A percentile compares a stretch with the other conserved stretches of the same genome.
Evolutionary conservation across 345 rosid genomes (phyloP).

Genomic region (Melaleuca quinquenervia): DNA sequence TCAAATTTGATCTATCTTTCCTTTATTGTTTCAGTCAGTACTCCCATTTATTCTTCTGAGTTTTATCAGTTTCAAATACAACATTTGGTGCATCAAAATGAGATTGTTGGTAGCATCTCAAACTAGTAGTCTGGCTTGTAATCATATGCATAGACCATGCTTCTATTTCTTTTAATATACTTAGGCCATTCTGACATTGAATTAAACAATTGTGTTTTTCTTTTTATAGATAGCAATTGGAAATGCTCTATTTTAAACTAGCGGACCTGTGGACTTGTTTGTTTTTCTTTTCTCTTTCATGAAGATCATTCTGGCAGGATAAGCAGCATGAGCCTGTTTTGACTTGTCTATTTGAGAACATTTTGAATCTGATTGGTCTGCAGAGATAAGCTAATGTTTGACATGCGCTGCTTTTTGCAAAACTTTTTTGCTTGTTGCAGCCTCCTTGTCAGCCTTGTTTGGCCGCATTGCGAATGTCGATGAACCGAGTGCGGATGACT

Average conservation of each 20-base stretch:
- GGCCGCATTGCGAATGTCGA: conserved; percentile 66
- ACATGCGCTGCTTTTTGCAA: background rate
- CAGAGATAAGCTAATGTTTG: background rate
- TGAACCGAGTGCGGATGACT: conserved; percentile 64
- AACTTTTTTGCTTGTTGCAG: conserved; percentile 31
- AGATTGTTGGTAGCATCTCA: background rate
- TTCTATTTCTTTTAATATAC: background rate
- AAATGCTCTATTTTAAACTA: background rate
- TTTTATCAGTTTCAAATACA: background rate
- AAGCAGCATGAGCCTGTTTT: background rate
- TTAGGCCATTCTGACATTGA: background rate
- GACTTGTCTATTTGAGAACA: background rate
- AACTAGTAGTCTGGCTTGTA: background rate
- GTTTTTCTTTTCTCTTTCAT: background rate
- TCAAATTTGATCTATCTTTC: background rate
- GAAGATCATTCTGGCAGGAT: background rate
- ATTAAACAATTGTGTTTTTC: background rate
- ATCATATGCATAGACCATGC: background rate
- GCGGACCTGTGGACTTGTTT: background rate
- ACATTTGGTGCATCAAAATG: background rate
- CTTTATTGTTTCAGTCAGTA: background rate
- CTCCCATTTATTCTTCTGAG: background rate
- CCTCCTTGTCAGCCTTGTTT: conserved; percentile 77
- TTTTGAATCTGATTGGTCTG: background rate
- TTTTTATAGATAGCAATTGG: background rate